Conservation (phyloP, 2,329 filamentous ascomycete species). For the Microcyclosporella mali region DNA sequence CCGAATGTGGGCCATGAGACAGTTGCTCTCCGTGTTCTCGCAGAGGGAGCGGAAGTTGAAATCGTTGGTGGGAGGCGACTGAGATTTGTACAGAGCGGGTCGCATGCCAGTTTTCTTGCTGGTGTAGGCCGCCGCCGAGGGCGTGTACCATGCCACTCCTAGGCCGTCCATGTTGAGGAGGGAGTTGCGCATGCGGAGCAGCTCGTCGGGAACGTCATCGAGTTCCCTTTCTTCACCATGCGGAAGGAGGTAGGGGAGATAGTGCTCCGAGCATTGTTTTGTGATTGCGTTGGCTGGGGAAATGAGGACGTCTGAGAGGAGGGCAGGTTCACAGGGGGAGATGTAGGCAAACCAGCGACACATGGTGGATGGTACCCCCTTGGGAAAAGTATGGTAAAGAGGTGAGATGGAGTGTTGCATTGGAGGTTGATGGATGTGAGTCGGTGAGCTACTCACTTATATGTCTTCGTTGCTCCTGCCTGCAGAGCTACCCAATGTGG, state of each 20-base stretch:
- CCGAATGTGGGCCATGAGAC: constrained; percentile 48
- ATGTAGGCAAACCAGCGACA: constrained; percentile 51
- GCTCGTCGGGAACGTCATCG: constrained; percentile 35
- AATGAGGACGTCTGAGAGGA: constrained; percentile 50
- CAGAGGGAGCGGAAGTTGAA: constrained; percentile 49
- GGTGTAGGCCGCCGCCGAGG: constrained; percentile 32
- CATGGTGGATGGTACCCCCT: background rate
- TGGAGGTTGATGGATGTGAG: too few relatives aligned
- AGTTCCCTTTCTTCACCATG: constrained; percentile 35
- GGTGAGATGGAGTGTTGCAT: too few relatives aligned
- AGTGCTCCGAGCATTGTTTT: constrained; percentile 37
- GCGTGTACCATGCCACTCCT: constrained; percentile 49
- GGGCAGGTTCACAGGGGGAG: constrained; percentile 45
- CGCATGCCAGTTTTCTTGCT: constrained; percentile 26
- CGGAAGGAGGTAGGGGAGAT: constrained; percentile 46
- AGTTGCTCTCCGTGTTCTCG: constrained; percentile 45
- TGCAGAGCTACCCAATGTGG: too few relatives aligned
- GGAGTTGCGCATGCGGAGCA: constrained; percentile 45
- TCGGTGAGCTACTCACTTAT: too few relatives aligned
- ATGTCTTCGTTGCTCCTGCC: too few relatives aligned
- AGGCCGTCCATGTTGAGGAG: constrained; percentile 50
- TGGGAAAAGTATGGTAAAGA: too few relatives aligned
- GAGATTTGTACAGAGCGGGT: constrained; percentile 46
- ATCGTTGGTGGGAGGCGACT: constrained; percentile 47
- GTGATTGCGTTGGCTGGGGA: constrained; percentile 39